phyloP scores from a whole-genome alignment of 352 stramenopile species.

The Pythium vanterpoolii region DNA sequence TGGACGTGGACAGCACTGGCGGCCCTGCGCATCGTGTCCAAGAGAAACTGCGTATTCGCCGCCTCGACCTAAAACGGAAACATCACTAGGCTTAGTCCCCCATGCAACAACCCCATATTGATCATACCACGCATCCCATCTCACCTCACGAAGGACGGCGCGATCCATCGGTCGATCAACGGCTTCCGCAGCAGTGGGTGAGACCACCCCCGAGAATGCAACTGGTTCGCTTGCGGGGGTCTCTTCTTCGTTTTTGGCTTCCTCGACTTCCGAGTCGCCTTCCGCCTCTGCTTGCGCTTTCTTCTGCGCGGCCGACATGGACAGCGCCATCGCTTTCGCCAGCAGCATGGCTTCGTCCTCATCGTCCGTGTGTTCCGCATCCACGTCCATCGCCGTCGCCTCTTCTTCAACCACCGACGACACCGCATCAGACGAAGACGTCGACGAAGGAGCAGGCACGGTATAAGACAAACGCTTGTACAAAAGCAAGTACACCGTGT shows the following conservation, averaged over 20 bases:
- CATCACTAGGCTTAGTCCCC: neutral
- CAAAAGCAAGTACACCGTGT: constrained; percentile 86
- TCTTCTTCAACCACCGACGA: no score
- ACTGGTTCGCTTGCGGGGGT: neutral
- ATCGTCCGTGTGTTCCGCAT: constrained; percentile 12
- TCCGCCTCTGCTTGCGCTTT: constrained; percentile 34
- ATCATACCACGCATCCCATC: neutral
- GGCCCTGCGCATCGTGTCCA: constrained; percentile 41
- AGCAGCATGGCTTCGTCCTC: constrained; percentile 86
- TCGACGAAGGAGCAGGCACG: constrained; percentile 9
- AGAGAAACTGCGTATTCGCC: constrained; percentile 59
- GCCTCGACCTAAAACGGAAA: constrained; percentile 47
- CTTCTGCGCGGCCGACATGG: constrained; percentile 74
- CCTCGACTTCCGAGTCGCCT: constrained; percentile 39
- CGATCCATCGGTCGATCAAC: constrained; percentile 27
- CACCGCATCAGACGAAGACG: neutral
- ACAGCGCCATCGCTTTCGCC: constrained; percentile 86
- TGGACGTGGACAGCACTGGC: constrained; percentile 56
- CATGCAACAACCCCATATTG: constrained; percentile 9
- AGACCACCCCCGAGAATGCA: neutral
- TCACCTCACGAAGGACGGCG: constrained; percentile 59
- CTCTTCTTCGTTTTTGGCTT: constrained; percentile 32
- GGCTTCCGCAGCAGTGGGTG: neutral
- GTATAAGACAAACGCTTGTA: constrained; percentile 85
- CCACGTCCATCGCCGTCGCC: constrained; percentile 25